Percentiles rank a stretch among this genome's conserved stretches.
These are phyloP conservation scores for Croton laevigatus DNA, from an alignment of 441 rosid species.

Conservation along the genomic window DNA sequence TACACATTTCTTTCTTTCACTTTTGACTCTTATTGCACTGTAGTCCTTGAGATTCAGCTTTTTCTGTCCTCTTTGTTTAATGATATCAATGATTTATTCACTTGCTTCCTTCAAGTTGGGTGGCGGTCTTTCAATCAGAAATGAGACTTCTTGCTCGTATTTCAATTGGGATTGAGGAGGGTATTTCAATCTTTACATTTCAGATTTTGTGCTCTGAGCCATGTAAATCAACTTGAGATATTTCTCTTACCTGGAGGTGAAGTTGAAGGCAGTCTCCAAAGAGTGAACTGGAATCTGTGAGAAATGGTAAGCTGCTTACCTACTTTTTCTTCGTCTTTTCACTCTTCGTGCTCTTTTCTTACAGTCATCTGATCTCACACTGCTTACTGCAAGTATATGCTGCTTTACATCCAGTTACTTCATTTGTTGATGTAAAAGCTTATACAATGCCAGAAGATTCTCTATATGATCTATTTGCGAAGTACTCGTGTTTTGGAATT, in stretches of 20 bases:
- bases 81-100: background rate
- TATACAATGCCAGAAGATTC: too few species aligned
- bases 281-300: too few species aligned
- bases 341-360: too few species aligned
- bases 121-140: background rate
- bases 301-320: too few species aligned
- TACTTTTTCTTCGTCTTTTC: too few species aligned
- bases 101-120: background rate
- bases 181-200: constrained; percentile 2
- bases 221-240: constrained; percentile 4
- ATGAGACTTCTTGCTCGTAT: background rate
- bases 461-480: too few species aligned
- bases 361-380: too few species aligned
- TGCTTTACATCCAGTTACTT: too few species aligned
- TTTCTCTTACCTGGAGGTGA: background rate
- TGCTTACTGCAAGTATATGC: too few species aligned
- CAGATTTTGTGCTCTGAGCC: background rate
- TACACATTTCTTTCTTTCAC: constrained; percentile 10
- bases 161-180: background rate
- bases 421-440: too few species aligned
- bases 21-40: background rate
- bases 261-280: too few species aligned
- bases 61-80: too few species aligned
- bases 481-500: constrained; percentile 1
- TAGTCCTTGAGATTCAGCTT: background rate